These are phyloP conservation scores for Aureobasidium sp. DNA, from an alignment of 2,329 filamentous ascomycete species.

Conservation along the genomic window DNA sequence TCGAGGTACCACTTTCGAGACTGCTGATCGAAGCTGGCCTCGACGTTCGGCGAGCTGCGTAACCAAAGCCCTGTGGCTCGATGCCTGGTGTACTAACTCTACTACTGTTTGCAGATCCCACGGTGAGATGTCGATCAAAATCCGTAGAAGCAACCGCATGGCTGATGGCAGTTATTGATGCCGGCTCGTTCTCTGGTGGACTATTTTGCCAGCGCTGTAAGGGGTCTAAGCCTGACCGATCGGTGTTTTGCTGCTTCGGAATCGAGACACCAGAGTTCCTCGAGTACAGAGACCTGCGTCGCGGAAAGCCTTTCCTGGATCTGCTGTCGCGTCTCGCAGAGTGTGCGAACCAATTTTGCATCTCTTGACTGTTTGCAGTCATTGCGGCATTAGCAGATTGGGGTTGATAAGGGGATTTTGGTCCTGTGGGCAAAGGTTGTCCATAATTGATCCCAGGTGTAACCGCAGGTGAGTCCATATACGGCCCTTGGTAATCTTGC, in stretches of 20 bases:
- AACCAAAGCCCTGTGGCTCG: not conserved
- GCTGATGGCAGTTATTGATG: constrained; percentile 54
- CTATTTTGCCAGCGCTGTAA: constrained; percentile 62
- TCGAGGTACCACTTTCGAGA: constrained; percentile 6
- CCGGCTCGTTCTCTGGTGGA: constrained; percentile 61
- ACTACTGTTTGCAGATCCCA: not conserved
- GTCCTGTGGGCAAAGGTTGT: not conserved
- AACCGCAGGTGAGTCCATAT: not conserved
- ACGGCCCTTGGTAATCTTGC: not conserved
- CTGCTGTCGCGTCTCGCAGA: constrained; percentile 1
- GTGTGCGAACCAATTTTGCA: constrained; percentile 5
- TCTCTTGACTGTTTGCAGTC: constrained; percentile 6
- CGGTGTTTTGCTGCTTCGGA: not conserved
- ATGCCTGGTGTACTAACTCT: constrained; percentile 3
- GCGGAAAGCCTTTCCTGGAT: not conserved
- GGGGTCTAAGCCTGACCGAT: constrained; percentile 31
- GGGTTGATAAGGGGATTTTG: not conserved
- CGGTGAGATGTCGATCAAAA: constrained; percentile 16
- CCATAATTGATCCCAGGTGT: not conserved
- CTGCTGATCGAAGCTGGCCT: constrained; percentile 7
- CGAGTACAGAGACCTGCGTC: constrained; percentile 2
- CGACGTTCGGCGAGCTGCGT: not conserved
- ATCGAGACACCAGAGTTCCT: constrained; percentile 3
- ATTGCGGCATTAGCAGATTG: constrained; percentile 3
- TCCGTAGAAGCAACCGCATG: constrained; percentile 43